Base-by-base conservation (phyloP, 1,284 basidiomycete species). In the Cutaneotrichosporon sp. region DNA sequence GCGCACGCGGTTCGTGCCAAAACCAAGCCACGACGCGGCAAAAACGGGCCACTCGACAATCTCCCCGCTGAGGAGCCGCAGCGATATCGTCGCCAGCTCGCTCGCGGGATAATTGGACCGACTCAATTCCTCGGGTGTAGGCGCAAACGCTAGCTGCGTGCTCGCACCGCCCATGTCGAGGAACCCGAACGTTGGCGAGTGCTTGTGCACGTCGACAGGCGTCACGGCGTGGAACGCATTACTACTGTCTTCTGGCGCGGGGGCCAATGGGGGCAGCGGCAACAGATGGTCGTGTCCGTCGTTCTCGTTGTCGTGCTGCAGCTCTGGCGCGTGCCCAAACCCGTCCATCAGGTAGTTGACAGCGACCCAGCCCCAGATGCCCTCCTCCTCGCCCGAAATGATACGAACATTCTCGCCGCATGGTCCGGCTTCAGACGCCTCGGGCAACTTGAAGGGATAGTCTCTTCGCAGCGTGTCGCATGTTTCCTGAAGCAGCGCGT, bases 311-410 rank as follows among this genome's bases (percentile, higher is more conserved):
- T 48, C 17, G 48, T 60, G 48, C 40, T 33, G 8, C 0, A 52
- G 43, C 33, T 62, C 56, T 10, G 69, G 71, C 1, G 70, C 71
- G 44, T 81, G 78, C 14, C 83, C 83, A 70, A 99, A 99, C 2
- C 93, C 94, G 68, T 98, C 90, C 91, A 97, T 96, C 41, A 98
- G 84, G 72, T 99, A 98, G 74, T 98, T 99, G 69, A 97, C 90
- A 0, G 93, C 90, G 51, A 99, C 90, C 96, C 96, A 99, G 2
- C 96, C 96, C 73, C 94, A 96, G 44, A 97, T 77, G 0, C 96
- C 96, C 69, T 99, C 96, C 73, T 98, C 94, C 74, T 98, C 93
- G 47, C 96, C 96, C 1, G 90, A 88, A 66, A 98, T 98, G 64
- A 98, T 90, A 53, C 89, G 84, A 3, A 98, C 85, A 63, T 88